Base-by-base conservation (phyloP, 2,329 filamentous ascomycete species). In the Calonectria fujianensis region DNA sequence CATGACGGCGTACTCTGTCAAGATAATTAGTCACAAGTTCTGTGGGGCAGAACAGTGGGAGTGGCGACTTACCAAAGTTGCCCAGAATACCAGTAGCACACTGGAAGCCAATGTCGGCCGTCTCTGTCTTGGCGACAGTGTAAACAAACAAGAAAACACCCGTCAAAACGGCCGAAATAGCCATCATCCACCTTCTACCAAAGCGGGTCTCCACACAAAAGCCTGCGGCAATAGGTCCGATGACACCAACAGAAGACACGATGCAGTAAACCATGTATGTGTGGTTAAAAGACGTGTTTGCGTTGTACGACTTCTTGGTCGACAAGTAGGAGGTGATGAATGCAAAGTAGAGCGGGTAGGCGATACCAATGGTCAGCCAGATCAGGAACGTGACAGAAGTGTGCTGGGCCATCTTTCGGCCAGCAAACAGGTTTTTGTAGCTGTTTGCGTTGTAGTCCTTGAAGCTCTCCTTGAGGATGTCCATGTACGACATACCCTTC, bases 311-410 rank as follows among this genome's bases (percentile, higher is more conserved):
- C 64, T 82, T 84, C 68, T 85, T 84, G 10, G 82, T 86, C 24
- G 84, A 83, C 9, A 88, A 83, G 70, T 88, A 89, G 0, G 85
- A 87, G 1, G 87, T 86, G 64, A 88, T 85, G 69, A 88, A 88
- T 57, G 85, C 85, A 77, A 87, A 87, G 78, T 87, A 88, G 0
- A 89, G 82, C 6, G 87, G 87, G 75, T 88, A 88, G 1, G 85
- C 86, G 29, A 88, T 84, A n/a, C 86, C 87, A 37, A 88, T 86
- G 0, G 85, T 87, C 5, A 87, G 75, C 87, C 87, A 88, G 52
- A 87, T 83, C 5, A 85, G 75, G 74, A 86, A 87, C 1, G 83
- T 85, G 7, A 88, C 79, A 0, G 79, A 75, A 0, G 84, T 83
- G 70, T 84, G 82, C 65, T 80, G 82, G 2, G 82, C 80, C 80